Base-by-base conservation (phyloP, 805 yeast species). In the Barnettozyma sucrosica region DNA sequence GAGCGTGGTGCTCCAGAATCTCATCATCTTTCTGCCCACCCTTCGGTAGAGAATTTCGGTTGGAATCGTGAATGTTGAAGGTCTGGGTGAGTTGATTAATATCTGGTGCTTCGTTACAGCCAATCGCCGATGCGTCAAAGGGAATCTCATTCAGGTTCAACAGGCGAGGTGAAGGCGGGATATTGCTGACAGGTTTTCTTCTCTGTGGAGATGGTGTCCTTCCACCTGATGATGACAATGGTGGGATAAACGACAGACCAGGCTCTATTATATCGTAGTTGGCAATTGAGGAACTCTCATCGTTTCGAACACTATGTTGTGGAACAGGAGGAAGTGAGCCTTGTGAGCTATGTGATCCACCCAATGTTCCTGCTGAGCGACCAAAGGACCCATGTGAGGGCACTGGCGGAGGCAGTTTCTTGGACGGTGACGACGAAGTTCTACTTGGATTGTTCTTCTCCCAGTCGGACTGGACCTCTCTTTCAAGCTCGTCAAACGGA, bases 1-100 rank as follows among this genome's bases (percentile, higher is more conserved):
- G 80, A 0, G 79, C 79, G 50, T 71, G 65, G 50, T 61, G 68
- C 43, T 57, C 61, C 7, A 57, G 13, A 2, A 67, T 54, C 48
- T 70, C 72, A 50, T 66, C 61, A 10, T 57, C 62, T 13, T 55
- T 53, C 1, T 26, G 33, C 3, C 47, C 43, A 36, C 30, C 20
- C 13, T 43, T 23, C 9, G 26, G 19, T 7, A 46, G 20, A 14
- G 11, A 20, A 20, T 26, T 37, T 38, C 45, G 42, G 5, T 26
- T 38, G 20, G 47, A 20, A 45, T 48, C 51, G 34, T 51, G 52
- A 26, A 51, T 32, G 19, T 46, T 47, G 16, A 43, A 38, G 18
- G 40, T 32, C 24, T 41, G 43, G 7, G 32, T 28, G 9, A 40
- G 30, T 14, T 40, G 8, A n/a, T 38, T 48, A 1, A 3, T 41